phyloP scores from a whole-genome alignment of 2,329 filamentous ascomycete species.

The Clonostachys sp. region DNA sequence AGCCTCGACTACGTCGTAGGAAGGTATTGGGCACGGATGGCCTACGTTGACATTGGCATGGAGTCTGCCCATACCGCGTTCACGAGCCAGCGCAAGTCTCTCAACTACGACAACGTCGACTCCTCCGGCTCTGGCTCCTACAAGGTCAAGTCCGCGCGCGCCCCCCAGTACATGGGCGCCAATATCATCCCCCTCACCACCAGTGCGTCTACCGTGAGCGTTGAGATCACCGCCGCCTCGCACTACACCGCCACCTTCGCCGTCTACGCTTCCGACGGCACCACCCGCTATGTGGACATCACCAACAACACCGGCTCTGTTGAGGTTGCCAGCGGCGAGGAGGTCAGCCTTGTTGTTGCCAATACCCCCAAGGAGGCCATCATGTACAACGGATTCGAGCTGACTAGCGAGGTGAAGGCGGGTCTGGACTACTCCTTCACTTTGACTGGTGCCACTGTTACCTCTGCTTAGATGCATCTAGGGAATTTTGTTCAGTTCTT shows the following conservation, averaged over 20 bases:
- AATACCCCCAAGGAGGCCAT: conserved; percentile 38
- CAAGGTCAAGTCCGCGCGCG: conserved; percentile 32
- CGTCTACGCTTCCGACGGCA: conserved; percentile 21
- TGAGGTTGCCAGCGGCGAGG: conserved; percentile 27
- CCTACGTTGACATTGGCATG: conserved; percentile 44
- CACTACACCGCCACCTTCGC: conserved; percentile 36
- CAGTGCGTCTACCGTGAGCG: conserved; percentile 18
- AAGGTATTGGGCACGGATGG: conserved; percentile 48
- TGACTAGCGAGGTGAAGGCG: conserved; percentile 25
- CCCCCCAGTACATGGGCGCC: conserved; percentile 43
- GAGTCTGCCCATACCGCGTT: conserved; percentile 30
- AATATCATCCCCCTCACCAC: conserved; percentile 40
- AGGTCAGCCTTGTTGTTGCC: conserved; percentile 39
- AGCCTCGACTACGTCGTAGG: conserved; percentile 34
- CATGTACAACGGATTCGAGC: conserved; percentile 35
- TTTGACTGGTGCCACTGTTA: conserved; percentile 20
- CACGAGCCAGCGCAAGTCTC: conserved; percentile 18
- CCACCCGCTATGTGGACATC: conserved; percentile 26
- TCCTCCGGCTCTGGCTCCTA: conserved; percentile 25
- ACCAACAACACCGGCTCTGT: conserved; percentile 17
- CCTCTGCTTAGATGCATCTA: neutral
- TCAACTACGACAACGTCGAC: conserved; percentile 39
- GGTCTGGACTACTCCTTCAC: conserved; percentile 31
- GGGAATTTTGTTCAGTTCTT: too few relatives aligned
- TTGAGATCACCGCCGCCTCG: conserved; percentile 24